Evolutionary conservation across 352 stramenopile species (phyloP).

Genomic region (Phytophthora aleatoria): DNA sequence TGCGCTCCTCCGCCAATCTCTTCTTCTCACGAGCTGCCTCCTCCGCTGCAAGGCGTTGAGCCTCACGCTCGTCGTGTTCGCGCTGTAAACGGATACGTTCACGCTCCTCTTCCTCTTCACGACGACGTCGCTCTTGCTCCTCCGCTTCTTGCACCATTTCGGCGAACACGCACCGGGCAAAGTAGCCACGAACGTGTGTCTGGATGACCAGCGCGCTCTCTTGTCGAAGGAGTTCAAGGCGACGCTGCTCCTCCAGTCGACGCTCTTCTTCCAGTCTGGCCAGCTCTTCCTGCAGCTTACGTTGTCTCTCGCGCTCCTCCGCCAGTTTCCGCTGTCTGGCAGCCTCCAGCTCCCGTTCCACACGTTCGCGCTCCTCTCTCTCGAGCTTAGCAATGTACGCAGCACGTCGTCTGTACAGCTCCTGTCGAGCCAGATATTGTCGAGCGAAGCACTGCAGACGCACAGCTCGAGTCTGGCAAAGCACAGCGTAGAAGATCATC

Average conservation of each 20-base stretch:
- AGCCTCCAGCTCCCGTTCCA: slow-evolving; percentile 38
- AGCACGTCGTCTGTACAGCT: slow-evolving; percentile 32
- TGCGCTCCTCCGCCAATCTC: slow-evolving; percentile 39
- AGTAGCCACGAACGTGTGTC: slow-evolving; percentile 49
- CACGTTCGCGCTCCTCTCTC: slow-evolving; percentile 41
- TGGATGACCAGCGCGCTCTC: slow-evolving; percentile 55
- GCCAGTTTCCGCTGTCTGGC: slow-evolving; percentile 37
- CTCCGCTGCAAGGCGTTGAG: slow-evolving; percentile 33
- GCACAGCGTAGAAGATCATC: slow-evolving; percentile 32
- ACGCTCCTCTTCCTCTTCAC: slow-evolving; percentile 51
- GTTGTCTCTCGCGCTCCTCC: slow-evolving; percentile 38
- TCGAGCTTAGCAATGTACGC: slow-evolving; percentile 45
- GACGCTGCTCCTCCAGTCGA: slow-evolving; percentile 37
- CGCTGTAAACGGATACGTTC: slow-evolving; percentile 39
- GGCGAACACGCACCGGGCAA: slow-evolving; percentile 44
- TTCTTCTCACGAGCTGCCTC: slow-evolving; percentile 43
- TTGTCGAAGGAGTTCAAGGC: slow-evolving; percentile 26
- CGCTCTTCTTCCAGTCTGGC: slow-evolving; percentile 41
- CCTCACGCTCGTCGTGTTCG: slow-evolving; percentile 43
- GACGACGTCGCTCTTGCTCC: slow-evolving; percentile 41
- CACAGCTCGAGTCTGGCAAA: slow-evolving; percentile 49
- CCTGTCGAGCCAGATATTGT: slow-evolving; percentile 41
- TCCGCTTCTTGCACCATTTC: slow-evolving; percentile 44
- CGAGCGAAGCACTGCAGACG: slow-evolving; percentile 59
- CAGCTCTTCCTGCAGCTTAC: slow-evolving; percentile 39